phyloP scores from a whole-genome alignment of 1,284 basidiomycete genomes.

The Cystobasidium pallidum region DNA sequence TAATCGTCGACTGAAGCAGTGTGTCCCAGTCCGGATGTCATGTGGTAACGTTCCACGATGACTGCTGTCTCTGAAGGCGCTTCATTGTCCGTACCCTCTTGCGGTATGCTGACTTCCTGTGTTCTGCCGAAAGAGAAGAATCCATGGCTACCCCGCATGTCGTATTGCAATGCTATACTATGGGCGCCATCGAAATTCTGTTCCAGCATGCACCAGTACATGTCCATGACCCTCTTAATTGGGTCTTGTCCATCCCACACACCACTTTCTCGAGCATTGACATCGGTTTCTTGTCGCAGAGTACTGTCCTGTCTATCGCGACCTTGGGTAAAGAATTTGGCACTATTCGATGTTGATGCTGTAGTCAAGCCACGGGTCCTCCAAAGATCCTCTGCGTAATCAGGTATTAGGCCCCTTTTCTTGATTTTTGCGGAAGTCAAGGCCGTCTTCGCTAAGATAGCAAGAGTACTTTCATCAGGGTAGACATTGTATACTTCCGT shows the following conservation, averaged over 20 bases:
- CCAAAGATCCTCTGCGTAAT: conserved; percentile 29
- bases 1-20: not conserved
- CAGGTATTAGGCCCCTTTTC: conserved; percentile 7
- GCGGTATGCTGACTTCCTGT: not conserved
- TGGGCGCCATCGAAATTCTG: conserved; percentile 3
- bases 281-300: not conserved
- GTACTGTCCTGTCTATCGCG: not conserved
- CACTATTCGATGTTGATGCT: not conserved
- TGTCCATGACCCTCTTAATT: conserved; percentile 45
- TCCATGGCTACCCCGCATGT: not conserved
- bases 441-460: conserved; percentile 65
- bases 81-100: not conserved
- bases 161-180: not conserved
- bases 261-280: conserved; percentile 2
- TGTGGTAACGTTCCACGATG: not conserved
- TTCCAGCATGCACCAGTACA: conserved; percentile 38
- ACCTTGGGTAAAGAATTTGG: not conserved
- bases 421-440: conserved; percentile 9
- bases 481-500: conserved; percentile 62
- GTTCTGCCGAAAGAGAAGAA: conserved; percentile 6
- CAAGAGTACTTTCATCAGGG: conserved; percentile 64
- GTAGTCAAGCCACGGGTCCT: not conserved
- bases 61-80: not conserved
- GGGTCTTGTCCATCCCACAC: conserved; percentile 31
- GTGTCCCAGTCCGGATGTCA: not conserved